A percentile compares a stretch with the other conserved stretches of the same genome.
Conservation (phyloP, 2,329 filamentous ascomycete genomes). For the Fusarium nematophilum region DNA sequence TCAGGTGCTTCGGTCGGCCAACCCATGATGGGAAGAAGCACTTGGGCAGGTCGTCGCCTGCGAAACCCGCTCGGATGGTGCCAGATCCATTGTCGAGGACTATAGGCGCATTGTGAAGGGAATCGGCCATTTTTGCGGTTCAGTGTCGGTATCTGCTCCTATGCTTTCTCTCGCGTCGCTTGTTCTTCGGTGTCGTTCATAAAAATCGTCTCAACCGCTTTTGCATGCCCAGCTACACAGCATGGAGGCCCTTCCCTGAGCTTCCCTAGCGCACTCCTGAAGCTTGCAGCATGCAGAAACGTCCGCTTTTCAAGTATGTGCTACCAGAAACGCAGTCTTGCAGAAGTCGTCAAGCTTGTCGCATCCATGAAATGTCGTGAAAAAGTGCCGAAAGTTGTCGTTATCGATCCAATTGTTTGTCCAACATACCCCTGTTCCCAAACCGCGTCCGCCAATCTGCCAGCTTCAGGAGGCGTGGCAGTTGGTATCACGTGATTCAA, state of each 20-base stretch:
- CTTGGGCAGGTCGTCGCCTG: constrained; percentile 94
- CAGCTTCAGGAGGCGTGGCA: constrained; percentile 44
- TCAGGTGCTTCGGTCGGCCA: constrained; percentile 92
- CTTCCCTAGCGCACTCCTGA: constrained; percentile 25
- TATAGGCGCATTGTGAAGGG: constrained; percentile 95
- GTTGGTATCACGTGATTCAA: constrained; percentile 46
- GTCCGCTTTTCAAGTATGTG: constrained; percentile 15
- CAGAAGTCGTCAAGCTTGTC: constrained; percentile 28
- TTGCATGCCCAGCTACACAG: constrained; percentile 22
- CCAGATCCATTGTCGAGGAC: constrained; percentile 99
- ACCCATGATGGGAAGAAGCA: constrained; percentile 98
- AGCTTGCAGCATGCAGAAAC: constrained; percentile 35
- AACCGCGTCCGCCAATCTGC: constrained; percentile 40
- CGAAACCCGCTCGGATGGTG: constrained; percentile 96
- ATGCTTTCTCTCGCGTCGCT: constrained; percentile 12
- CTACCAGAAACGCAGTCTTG: constrained; percentile 13
- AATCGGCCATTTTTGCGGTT: constrained; percentile 62
- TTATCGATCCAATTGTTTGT: constrained; percentile 34
- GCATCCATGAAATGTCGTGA: constrained; percentile 31
- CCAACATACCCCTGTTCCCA: constrained; percentile 36
- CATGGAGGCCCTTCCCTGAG: constrained; percentile 31
- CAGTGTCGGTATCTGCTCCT: constrained; percentile 1
- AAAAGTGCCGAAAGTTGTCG: constrained; percentile 30
- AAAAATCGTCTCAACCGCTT: constrained; percentile 34
- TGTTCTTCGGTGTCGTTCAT: constrained; percentile 20